Evolutionary conservation across 306 rosid genomes (phyloP).

Genomic region (Cucurbita moschata): DNA sequence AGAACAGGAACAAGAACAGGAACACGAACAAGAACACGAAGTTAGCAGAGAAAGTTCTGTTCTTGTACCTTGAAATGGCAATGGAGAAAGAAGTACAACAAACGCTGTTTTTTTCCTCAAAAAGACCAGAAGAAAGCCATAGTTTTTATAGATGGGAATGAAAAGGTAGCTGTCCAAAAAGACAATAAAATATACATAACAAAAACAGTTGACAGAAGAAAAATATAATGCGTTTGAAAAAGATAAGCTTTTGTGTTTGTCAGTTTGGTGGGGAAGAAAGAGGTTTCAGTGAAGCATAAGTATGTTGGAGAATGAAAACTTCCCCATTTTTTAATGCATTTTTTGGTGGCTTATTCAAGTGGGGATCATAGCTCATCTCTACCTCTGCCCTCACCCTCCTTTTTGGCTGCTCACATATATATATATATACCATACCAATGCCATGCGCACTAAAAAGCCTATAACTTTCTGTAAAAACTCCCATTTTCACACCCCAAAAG

Average conservation of each 20-base stretch:
- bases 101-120: neutral
- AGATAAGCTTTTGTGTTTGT: constrained; percentile 46
- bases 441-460: constrained; percentile 88
- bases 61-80: neutral
- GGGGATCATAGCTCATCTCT: constrained; percentile 18
- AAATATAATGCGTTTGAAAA: constrained; percentile 29
- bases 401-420: constrained; percentile 29
- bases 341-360: constrained; percentile 18
- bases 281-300: constrained; percentile 30
- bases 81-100: neutral
- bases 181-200: constrained; percentile 10
- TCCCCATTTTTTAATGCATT: neutral
- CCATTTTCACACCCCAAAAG: neutral
- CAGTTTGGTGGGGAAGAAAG: constrained; percentile 61
- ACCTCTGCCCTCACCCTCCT: constrained; percentile 32
- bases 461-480: constrained; percentile 17
- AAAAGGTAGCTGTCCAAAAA: constrained; percentile 24
- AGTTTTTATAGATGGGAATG: constrained; percentile 20
- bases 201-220: constrained; percentile 22
- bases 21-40: neutral
- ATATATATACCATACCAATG: constrained; percentile 28
- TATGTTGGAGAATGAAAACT: constrained; percentile 11
- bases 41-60: neutral
- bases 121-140: constrained; percentile 2
- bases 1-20: neutral